Conservation (phyloP, 2,329 filamentous ascomycete genomes). For the Zymoseptoria passerinii region DNA sequence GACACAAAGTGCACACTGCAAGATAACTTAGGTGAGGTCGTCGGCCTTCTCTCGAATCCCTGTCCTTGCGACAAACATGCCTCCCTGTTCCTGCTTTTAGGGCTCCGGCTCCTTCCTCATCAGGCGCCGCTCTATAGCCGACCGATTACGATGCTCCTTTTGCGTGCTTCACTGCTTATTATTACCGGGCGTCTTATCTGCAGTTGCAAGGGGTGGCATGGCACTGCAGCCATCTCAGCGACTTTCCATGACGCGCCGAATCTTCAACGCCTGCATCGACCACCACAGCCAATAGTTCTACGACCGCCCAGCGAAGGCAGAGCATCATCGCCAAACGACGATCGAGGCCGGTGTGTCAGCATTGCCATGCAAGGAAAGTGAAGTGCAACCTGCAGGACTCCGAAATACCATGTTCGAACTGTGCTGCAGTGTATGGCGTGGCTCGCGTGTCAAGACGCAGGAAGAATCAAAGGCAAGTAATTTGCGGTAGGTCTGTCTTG, state of each 20-base stretch:
- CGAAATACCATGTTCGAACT: conserved; percentile 17
- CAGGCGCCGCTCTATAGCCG: neutral
- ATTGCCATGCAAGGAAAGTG: conserved; percentile 18
- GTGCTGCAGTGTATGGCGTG: conserved; percentile 13
- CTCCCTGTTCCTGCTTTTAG: neutral
- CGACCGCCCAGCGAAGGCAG: neutral
- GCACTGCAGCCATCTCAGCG: too few species aligned
- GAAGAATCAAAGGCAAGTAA: conserved; percentile 16
- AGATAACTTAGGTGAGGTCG: neutral
- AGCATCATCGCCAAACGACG: conserved; percentile 5
- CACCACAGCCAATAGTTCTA: neutral
- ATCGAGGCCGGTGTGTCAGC: conserved; percentile 15
- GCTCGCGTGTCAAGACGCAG: conserved; percentile 13
- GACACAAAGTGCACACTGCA: neutral
- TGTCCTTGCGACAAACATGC: neutral
- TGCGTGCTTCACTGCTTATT: too few species aligned
- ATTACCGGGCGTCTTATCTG: too few species aligned
- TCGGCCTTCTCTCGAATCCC: neutral
- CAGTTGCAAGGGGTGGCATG: too few species aligned
- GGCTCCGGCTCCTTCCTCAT: neutral
- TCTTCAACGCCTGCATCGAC: neutral
- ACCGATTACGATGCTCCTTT: neutral
- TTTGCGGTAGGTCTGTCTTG: neutral
- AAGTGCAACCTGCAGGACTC: conserved; percentile 16
- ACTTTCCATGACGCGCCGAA: too few species aligned